phyloP scores from a whole-genome alignment of 306 rosid genomes.

The Casuarina cunninghamiana region DNA sequence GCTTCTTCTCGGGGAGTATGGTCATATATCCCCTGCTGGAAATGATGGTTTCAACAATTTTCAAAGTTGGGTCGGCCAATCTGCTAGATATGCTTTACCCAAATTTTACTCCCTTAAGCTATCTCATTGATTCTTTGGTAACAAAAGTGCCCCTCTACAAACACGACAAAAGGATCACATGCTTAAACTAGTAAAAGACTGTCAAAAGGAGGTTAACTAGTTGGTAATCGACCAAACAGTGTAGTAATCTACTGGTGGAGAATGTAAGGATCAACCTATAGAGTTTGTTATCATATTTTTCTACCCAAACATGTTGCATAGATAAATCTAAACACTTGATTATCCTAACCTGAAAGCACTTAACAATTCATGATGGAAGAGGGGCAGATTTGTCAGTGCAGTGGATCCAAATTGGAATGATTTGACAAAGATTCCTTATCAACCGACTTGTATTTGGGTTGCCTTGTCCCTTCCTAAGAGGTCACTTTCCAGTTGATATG shows the following conservation, averaged over 20 bases:
- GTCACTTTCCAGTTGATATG: conserved; percentile 23
- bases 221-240: too few species aligned
- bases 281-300: too few species aligned
- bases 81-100: conserved; percentile 35
- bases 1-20: conserved; percentile 22
- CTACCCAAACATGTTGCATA: too few species aligned
- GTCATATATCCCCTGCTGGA: conserved; percentile 14
- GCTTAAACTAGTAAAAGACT: background rate
- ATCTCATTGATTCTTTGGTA: background rate
- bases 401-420: conserved; percentile 24
- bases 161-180: background rate
- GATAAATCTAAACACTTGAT: background rate
- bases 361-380: background rate
- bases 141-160: conserved; percentile 1
- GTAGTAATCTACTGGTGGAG: too few species aligned
- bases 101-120: conserved; percentile 33
- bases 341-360: background rate
- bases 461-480: conserved; percentile 36
- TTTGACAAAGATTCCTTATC: conserved; percentile 53
- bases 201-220: background rate
- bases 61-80: conserved; percentile 44
- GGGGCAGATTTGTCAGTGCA: conserved; percentile 47
- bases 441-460: conserved; percentile 54
- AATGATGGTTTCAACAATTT: conserved; percentile 32
- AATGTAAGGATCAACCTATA: too few species aligned